Conservation (phyloP, 331 rosid genomes). For the Telfairia occidentalis region DNA sequence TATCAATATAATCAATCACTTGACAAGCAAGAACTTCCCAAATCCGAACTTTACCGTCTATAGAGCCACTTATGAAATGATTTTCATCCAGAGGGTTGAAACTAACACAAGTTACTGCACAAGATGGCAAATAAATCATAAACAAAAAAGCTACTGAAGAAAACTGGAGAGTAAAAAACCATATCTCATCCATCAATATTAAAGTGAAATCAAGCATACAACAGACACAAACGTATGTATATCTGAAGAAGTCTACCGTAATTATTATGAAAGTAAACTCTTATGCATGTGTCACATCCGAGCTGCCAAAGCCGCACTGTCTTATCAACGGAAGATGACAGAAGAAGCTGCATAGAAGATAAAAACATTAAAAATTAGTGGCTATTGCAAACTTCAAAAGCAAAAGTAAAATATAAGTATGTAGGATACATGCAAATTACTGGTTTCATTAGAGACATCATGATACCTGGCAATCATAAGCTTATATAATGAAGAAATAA, state of each 20-base stretch:
- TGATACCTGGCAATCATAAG: not conserved
- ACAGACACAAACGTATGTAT: not conserved
- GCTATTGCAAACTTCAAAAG: not conserved
- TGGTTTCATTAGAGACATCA: not conserved
- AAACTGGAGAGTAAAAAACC: not conserved
- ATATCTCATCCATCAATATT: not conserved
- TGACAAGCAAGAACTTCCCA: conserved; percentile 14
- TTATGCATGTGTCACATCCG: conserved; percentile 7
- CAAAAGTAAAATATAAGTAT: not conserved
- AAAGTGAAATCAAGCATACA: conserved; percentile 1
- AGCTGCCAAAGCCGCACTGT: conserved; percentile 16
- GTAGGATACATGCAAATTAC: not conserved
- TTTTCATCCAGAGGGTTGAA: conserved; percentile 17
- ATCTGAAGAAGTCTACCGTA: conserved; percentile 3
- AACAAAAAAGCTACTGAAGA: not conserved
- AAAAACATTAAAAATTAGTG: not conserved
- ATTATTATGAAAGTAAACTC: conserved; percentile 12
- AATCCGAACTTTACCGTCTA: conserved; percentile 17
- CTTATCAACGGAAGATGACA: conserved; percentile 16
- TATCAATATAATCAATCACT: conserved; percentile 16
- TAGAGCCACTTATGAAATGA: conserved; percentile 16
- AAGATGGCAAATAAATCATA: not conserved
- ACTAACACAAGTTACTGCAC: conserved; percentile 11
- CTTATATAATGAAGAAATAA: not conserved
- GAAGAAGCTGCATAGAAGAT: conserved; percentile 4